Conservation (phyloP, 306 rosid genomes). For the Malus orientalis region DNA sequence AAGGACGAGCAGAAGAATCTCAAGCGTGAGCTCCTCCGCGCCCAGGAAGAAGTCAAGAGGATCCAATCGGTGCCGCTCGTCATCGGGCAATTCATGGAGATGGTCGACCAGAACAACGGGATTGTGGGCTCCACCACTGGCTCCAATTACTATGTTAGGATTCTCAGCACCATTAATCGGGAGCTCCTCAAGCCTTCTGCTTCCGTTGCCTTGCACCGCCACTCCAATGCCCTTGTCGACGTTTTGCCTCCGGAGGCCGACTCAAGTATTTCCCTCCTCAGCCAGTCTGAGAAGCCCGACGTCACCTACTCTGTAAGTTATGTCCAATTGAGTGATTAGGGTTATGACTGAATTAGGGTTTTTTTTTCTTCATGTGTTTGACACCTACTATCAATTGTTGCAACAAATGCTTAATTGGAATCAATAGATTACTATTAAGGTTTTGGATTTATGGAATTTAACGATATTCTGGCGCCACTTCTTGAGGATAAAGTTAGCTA, state of each 20-base stretch:
- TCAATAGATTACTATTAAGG: not conserved
- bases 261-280: slow-evolving; percentile 91
- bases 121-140: slow-evolving; percentile 98
- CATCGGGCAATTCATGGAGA: slow-evolving; percentile 97
- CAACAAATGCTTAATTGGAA: not conserved
- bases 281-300: slow-evolving; percentile 99
- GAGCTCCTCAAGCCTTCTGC: slow-evolving; percentile 93
- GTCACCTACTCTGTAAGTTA: slow-evolving; percentile 72
- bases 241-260: slow-evolving; percentile 98
- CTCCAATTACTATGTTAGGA: slow-evolving; percentile 86
- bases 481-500: not conserved
- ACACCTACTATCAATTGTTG: not conserved
- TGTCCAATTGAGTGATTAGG: not conserved
- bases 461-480: not conserved
- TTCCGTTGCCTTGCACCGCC: slow-evolving; percentile 90
- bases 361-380: not conserved
- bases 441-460: not conserved
- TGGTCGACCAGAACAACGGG: slow-evolving; percentile 92
- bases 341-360: not conserved
- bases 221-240: slow-evolving; percentile 92
- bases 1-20: slow-evolving; percentile 94
- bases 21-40: slow-evolving; percentile 94
- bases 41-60: slow-evolving; percentile 95
- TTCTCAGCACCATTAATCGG: slow-evolving; percentile 86
- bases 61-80: slow-evolving; percentile 95